Base-by-base conservation (phyloP, 2,329 filamentous ascomycete species). In the Ophiosphaerella herpotricha region DNA sequence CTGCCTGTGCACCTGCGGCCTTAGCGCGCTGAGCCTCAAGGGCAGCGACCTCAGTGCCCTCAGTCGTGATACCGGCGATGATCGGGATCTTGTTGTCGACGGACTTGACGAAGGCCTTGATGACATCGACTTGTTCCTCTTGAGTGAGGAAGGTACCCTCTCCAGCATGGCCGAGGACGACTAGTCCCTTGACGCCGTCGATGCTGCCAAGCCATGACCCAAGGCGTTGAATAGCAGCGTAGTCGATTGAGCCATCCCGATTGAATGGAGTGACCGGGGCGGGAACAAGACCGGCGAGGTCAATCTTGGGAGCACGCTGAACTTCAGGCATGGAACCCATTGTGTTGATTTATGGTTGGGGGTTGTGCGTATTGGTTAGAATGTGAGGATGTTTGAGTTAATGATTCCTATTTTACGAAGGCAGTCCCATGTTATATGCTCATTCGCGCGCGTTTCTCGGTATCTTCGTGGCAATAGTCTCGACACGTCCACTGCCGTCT, bases 131-230 rank as follows among this genome's bases (percentile, higher is more conserved):
- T 62, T 81, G 79, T 58, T 81, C 79, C 23, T 80, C 72, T 32
- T 73, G 67, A 3, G 79, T 81, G 36, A 82, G 74, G 68, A 82
- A 82, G 1, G 79, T 82, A 26, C 80, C 80, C 57, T 82, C 80
- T 31, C 79, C 79, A 24, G 80, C 80, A 50, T 82, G 80, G n/a
- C 80, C 80, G 12, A 82, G 74, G 8, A 82, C 79, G 0, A 82
- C 79, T 3, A 82, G 74, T 26, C 79, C 79, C 52, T 80, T 82
- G 54, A 82, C 77, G 16, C 78, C 79, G 5, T 72, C 57, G 39
- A 81, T 80, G 61, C 77, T 78, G 36, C 78, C 78, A 29, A 81
- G 78, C 80, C 79, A 81, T 5, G 76, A 78, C 13, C 80, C 80
- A 11, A 82, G 75, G 13, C 79, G 76, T 45, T 81, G 78, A 52